A percentile compares a stretch with the other conserved stretches of the same genome.
Conservation (phyloP, 768 basidiomycete genomes). For the Podaxis mareebaensis region DNA sequence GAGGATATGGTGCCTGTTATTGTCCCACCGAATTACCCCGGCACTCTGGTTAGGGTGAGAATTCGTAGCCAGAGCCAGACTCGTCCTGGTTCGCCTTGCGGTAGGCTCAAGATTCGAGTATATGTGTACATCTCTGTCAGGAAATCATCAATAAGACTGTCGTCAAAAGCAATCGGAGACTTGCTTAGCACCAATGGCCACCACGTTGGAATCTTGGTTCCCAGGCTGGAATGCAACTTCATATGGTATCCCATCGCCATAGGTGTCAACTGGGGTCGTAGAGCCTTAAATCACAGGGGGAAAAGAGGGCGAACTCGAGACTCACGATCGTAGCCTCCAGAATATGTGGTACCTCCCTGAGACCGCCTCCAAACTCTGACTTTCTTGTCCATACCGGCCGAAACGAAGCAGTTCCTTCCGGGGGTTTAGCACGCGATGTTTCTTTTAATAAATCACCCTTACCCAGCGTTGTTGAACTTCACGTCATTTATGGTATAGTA, state of each 20-base stretch:
- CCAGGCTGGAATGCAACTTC: constrained; percentile 48
- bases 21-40: constrained; percentile 58
- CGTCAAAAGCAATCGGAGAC: constrained; percentile 6
- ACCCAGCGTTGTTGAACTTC: constrained; percentile 54
- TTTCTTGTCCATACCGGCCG: constrained; percentile 15
- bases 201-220: constrained; percentile 28
- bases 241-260: constrained; percentile 31
- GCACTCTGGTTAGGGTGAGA: constrained; percentile 25
- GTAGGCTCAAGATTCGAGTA: constrained; percentile 22
- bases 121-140: constrained; percentile 26
- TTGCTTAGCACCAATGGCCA: constrained; percentile 44
- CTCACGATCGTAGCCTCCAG: constrained; percentile 11
- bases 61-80: constrained; percentile 21
- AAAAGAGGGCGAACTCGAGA: constrained; percentile 8
- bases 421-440: not conserved
- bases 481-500: constrained; percentile 59
- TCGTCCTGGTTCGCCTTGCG: constrained; percentile 15
- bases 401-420: constrained; percentile 12
- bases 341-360: constrained; percentile 7
- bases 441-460: constrained; percentile 9
- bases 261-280: constrained; percentile 13
- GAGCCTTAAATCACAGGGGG: not conserved
- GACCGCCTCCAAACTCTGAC: constrained; percentile 8
- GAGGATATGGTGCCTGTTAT: constrained; percentile 43
- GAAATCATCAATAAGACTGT: constrained; percentile 16